phyloP scores from a whole-genome alignment of 495 filamentous ascomycete genomes.

The Beverwykella pulmonaria region DNA sequence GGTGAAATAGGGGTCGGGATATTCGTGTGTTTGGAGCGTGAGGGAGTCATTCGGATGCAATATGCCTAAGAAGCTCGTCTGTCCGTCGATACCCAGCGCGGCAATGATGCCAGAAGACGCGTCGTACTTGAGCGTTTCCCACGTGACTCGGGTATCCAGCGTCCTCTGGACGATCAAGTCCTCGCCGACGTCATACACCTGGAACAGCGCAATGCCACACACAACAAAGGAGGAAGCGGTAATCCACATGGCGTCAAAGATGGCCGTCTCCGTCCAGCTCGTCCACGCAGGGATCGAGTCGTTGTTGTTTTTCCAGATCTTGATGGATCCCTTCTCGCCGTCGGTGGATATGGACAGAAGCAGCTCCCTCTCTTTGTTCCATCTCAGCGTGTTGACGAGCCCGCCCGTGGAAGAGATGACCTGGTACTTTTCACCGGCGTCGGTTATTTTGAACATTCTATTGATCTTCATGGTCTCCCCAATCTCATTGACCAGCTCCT shows the following conservation, averaged over 20 bases:
- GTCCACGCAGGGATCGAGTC: conserved; percentile 26
- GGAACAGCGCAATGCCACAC: conserved; percentile 34
- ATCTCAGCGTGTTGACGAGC: conserved; percentile 27
- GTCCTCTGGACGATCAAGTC: not conserved
- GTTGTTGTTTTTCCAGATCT: conserved; percentile 33
- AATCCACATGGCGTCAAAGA: conserved; percentile 42
- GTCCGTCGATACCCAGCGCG: conserved; percentile 23
- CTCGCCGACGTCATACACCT: conserved; percentile 23
- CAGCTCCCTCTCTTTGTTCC: conserved; percentile 19
- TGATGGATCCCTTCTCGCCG: conserved; percentile 23
- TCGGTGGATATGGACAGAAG: conserved; percentile 35
- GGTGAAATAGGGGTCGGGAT: conserved; percentile 25
- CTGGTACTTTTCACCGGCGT: conserved; percentile 16
- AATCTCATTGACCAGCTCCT: conserved; percentile 27
- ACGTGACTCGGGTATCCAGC: conserved; percentile 17
- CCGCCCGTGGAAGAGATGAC: conserved; percentile 31
- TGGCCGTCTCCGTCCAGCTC: conserved; percentile 23
- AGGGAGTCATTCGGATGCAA: conserved; percentile 23
- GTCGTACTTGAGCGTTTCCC: conserved; percentile 40
- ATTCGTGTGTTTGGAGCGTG: conserved; percentile 18
- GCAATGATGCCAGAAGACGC: conserved; percentile 31
- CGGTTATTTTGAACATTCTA: conserved; percentile 28
- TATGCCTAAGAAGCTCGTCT: conserved; percentile 27
- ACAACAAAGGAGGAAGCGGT: conserved; percentile 37
- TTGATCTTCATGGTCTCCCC: conserved; percentile 30